Evolutionary conservation across 1,284 basidiomycete species (phyloP).

Genomic region (Ceratobasidium sp.): DNA sequence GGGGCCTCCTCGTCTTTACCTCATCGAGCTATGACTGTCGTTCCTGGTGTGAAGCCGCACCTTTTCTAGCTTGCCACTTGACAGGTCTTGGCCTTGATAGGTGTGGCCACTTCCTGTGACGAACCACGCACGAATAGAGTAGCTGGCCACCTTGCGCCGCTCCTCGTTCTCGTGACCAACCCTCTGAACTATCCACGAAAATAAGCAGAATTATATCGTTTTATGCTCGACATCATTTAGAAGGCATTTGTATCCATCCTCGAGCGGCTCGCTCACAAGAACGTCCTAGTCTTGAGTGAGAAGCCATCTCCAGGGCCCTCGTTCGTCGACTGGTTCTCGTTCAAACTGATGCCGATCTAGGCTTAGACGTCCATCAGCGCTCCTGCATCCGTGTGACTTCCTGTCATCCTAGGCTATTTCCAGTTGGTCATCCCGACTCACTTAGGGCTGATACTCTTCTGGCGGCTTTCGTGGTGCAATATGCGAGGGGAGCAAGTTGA

Average conservation of each 20-base stretch:
- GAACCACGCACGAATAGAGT: neutral
- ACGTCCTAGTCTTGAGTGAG: neutral
- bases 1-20: neutral
- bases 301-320: slow-evolving; percentile 2
- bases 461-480: neutral
- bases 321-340: neutral
- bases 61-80: neutral
- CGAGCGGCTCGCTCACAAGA: neutral
- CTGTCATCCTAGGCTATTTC: slow-evolving; percentile 23
- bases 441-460: slow-evolving; percentile 1
- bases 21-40: slow-evolving; percentile 17
- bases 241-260: too few relatives aligned
- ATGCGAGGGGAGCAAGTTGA: neutral
- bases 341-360: slow-evolving; percentile 18
- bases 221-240: too few relatives aligned
- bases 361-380: slow-evolving; percentile 24
- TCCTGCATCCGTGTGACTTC: slow-evolving; percentile 15
- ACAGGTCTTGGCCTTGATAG: slow-evolving; percentile 2
- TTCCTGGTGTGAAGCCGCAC: slow-evolving; percentile 10
- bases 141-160: neutral
- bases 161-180: neutral
- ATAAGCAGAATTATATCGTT: too few relatives aligned
- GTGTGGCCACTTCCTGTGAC: slow-evolving; percentile 5
- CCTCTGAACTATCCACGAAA: too few relatives aligned
- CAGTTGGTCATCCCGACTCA: neutral